phyloP scores from a whole-genome alignment of 805 yeast genomes.

The Brettanomyces sp. region DNA sequence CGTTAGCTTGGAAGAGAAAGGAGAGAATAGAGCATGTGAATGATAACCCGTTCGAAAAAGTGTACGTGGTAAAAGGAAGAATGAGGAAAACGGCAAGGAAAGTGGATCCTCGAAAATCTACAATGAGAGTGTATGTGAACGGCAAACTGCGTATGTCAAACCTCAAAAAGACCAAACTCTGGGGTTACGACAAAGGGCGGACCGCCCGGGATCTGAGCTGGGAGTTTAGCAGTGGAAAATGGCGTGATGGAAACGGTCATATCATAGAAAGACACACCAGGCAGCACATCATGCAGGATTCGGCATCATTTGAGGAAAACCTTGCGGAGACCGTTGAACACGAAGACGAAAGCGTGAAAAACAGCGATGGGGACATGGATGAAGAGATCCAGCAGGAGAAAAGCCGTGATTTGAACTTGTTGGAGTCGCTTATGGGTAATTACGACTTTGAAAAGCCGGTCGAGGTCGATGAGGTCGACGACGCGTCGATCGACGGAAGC shows the following conservation, averaged over 20 bases:
- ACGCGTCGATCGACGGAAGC: slow-evolving; percentile 25
- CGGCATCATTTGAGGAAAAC: neutral
- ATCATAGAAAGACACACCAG: slow-evolving; percentile 50
- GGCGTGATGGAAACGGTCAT: slow-evolving; percentile 78
- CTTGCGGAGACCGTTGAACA: slow-evolving; percentile 16
- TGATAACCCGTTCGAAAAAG: slow-evolving; percentile 24
- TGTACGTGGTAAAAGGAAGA: slow-evolving; percentile 40
- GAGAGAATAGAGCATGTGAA: slow-evolving; percentile 36
- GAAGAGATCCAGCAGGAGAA: slow-evolving; percentile 33
- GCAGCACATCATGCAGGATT: slow-evolving; percentile 11
- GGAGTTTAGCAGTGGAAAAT: slow-evolving; percentile 52
- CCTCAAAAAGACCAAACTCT: slow-evolving; percentile 67
- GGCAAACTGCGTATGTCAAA: slow-evolving; percentile 49
- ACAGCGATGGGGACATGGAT: slow-evolving; percentile 6
- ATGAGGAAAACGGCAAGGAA: slow-evolving; percentile 48
- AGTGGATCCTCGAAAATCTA: slow-evolving; percentile 37
- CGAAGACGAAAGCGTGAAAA: slow-evolving; percentile 18
- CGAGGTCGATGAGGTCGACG: slow-evolving; percentile 29
- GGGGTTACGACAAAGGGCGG: slow-evolving; percentile 81
- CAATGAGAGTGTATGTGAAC: slow-evolving; percentile 55
- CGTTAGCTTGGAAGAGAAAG: slow-evolving; percentile 25
- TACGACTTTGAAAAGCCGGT: slow-evolving; percentile 45
- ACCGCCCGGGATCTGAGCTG: slow-evolving; percentile 52
- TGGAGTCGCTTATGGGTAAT: slow-evolving; percentile 37
- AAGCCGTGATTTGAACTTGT: slow-evolving; percentile 34